Evolutionary conservation across 2,329 filamentous ascomycete species (phyloP).

Genomic region (Ophiosphaerella korrae): DNA sequence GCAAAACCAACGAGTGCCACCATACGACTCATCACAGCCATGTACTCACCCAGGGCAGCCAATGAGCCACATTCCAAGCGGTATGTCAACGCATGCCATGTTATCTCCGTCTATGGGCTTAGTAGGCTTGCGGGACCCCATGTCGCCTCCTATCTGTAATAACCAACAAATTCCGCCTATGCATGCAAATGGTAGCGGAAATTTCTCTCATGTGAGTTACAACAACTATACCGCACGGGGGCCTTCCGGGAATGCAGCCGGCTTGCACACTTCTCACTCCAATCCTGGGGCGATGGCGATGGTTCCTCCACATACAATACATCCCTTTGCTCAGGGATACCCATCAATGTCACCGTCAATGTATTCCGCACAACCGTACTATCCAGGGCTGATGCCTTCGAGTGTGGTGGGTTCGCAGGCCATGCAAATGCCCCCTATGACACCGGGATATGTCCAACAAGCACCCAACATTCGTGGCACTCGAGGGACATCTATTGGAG

Average conservation of each 20-base stretch:
- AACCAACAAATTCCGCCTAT: slow-evolving; percentile 8
- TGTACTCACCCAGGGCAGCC: slow-evolving; percentile 2
- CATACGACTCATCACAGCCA: slow-evolving; percentile 3
- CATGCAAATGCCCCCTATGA: slow-evolving; percentile 14
- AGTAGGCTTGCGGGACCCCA: slow-evolving; percentile 13
- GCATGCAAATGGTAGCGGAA: slow-evolving; percentile 22
- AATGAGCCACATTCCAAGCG: slow-evolving; percentile 2
- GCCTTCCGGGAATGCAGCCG: slow-evolving; percentile 11
- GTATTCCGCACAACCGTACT: slow-evolving; percentile 15
- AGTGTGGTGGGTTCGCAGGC: slow-evolving; percentile 16
- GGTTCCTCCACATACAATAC: slow-evolving; percentile 13
- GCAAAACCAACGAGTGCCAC: neutral
- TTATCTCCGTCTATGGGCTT: slow-evolving; percentile 10
- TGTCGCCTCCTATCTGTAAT: slow-evolving; percentile 10
- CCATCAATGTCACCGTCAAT: slow-evolving; percentile 11
- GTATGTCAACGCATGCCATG: slow-evolving; percentile 2
- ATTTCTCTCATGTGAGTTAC: slow-evolving; percentile 18
- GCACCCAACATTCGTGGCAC: slow-evolving; percentile 1
- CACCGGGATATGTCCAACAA: slow-evolving; percentile 19
- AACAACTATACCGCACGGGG: slow-evolving; percentile 16
- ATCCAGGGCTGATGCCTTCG: slow-evolving; percentile 12
- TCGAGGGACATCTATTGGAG: slow-evolving; percentile 24
- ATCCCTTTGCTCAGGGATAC: slow-evolving; percentile 19
- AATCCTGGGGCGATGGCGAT: slow-evolving; percentile 14
- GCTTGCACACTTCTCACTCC: slow-evolving; percentile 21